Percentiles rank a stretch among this genome's conserved stretches.
Evolutionary conservation across 2,329 filamentous ascomycete species (phyloP).

Genomic region (Claviceps quebecensis): DNA sequence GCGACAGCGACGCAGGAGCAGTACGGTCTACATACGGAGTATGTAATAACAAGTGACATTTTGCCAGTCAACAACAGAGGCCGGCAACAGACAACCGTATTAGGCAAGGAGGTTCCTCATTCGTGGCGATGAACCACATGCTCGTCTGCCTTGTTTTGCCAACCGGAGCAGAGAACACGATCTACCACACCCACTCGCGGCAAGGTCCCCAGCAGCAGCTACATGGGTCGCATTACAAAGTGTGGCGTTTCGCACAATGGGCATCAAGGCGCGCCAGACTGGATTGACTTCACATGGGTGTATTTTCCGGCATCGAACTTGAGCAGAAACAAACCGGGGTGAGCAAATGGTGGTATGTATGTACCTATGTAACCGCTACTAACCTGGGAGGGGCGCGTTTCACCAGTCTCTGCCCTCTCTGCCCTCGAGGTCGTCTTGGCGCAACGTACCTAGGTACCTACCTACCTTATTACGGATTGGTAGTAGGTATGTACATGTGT

Average conservation of each 20-base stretch:
- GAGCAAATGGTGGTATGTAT: no score
- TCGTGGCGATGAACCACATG: neutral
- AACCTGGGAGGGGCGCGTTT: neutral
- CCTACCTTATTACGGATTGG: no score
- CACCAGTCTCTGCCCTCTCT: neutral
- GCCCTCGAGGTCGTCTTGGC: no score
- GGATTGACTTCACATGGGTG: neutral
- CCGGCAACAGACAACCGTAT: neutral
- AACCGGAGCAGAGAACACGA: neutral
- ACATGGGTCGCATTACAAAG: neutral
- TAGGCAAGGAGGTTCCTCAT: neutral
- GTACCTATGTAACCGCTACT: no score
- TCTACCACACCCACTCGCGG: neutral
- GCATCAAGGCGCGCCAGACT: neutral
- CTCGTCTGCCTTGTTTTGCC: neutral
- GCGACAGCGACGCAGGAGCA: no score
- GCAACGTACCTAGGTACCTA: neutral
- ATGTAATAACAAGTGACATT: no score
- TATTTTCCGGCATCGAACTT: neutral
- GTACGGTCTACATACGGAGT: no score
- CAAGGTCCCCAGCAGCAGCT: neutral
- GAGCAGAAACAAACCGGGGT: neutral
- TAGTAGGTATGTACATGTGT: no score
- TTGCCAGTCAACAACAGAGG: no score
- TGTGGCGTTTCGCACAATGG: neutral